Base-by-base conservation (phyloP, 2,329 filamentous ascomycete species). In the Exophiala mesophila region DNA sequence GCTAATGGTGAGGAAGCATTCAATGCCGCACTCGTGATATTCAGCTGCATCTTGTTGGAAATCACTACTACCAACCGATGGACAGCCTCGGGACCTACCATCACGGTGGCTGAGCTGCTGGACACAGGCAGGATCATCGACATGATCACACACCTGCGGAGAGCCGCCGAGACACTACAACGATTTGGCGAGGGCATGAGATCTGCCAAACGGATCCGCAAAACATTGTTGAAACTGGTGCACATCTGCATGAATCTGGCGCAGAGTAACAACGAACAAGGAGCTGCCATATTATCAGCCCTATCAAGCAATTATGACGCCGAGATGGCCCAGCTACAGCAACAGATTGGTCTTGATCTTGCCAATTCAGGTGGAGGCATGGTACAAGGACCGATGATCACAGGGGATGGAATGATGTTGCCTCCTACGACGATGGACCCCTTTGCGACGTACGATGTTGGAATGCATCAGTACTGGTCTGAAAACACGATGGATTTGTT, bases 341-440 rank as follows among this genome's bases (percentile, higher is more conserved):
- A 16, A 16, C 46, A 43, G 34, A 29, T 18, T 29, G 36, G 33
- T 15, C 7, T 35, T 15, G 30, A 15, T 18, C 9, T 41, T 17
- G 36, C 35, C 17, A 16, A 13, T 10, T 31, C 36, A 8, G 32
- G 30, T n/a, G 31, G n/a, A 6, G 19, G n/a, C 7, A 13, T 23
- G 2, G 19, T 37, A 26, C 34, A 36, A 13, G 36, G 30, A n/a
- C n/a, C 16, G n/a, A 34, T 34, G 4, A 20, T 31, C n/a, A 6
- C 23, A 7, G 29, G 64, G 1, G 64, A 59, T 12, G 68, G 70
- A 1, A 57, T 72, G 2, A 71, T 65, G 0, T 71, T 72, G 67
- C 69, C 68, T 1, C 69, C 69, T 0, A 62, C 70, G 44, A 12
- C 12, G 6, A 26, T 26, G 7, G 47, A 50, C 15, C 47, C 44